Conservation (phyloP, 116 monocot genomes). For the Zostera marina region DNA sequence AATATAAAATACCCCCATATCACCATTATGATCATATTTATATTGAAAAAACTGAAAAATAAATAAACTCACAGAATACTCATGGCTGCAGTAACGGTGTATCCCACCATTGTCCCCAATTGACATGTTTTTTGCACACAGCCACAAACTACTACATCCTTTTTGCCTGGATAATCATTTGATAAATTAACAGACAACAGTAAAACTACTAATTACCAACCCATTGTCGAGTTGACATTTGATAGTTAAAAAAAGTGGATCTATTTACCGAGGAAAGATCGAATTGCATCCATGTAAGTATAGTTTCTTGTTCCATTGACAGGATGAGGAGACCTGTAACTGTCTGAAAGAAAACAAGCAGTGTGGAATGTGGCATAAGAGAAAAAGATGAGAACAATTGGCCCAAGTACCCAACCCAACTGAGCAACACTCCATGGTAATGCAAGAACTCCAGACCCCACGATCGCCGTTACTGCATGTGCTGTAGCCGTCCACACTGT, state of each 20-base stretch:
- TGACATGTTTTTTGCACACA: constrained; percentile 14
- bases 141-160: constrained; percentile 26
- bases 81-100: constrained; percentile 34
- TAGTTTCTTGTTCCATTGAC: constrained; percentile 18
- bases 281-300: constrained; percentile 42
- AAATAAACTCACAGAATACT: constrained; percentile 31
- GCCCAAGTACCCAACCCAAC: constrained; percentile 41
- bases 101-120: constrained; percentile 38
- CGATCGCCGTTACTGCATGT: constrained; percentile 37
- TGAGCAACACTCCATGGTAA: constrained; percentile 55
- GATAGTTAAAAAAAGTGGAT: too few species aligned
- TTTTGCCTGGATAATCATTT: constrained; percentile 20
- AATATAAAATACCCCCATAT: too few species aligned
- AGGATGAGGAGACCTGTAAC: constrained; percentile 27
- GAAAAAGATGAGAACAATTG: constrained; percentile 18
- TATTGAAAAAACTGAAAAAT: too few species aligned
- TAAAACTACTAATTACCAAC: too few species aligned
- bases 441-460: constrained; percentile 43
- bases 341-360: constrained; percentile 23
- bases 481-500: constrained; percentile 44
- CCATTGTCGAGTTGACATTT: too few species aligned
- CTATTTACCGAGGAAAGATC: constrained; percentile 27
- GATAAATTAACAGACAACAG: too few species aligned
- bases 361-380: constrained; percentile 32
- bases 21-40: too few species aligned